Percentiles rank a stretch among this genome's conserved stretches.
phyloP scores from a whole-genome alignment of 1,284 basidiomycete genomes.

The Xerocomus amazonicus region DNA sequence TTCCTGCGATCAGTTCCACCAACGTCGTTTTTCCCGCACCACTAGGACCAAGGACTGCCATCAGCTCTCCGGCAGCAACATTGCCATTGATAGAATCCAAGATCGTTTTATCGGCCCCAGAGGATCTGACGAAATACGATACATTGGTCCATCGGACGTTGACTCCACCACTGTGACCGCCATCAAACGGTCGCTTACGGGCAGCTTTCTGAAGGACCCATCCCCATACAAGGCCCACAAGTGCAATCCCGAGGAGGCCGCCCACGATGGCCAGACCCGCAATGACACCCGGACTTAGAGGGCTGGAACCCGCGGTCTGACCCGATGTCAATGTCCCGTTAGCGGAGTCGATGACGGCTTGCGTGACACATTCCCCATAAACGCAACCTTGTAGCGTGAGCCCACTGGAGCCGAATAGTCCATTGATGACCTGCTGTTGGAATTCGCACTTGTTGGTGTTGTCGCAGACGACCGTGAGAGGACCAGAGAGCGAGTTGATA shows the following conservation, averaged over 20 bases:
- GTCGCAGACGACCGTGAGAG: constrained; percentile 66
- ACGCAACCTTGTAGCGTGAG: constrained; percentile 67
- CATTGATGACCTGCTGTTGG: constrained; percentile 63
- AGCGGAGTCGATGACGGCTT: constrained; percentile 65
- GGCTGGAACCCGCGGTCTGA: constrained; percentile 30
- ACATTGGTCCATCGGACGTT: constrained; percentile 69
- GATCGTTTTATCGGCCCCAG: constrained; percentile 60
- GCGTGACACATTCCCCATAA: constrained; percentile 84
- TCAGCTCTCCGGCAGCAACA: constrained; percentile 75
- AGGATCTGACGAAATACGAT: constrained; percentile 56
- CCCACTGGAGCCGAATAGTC: constrained; percentile 70
- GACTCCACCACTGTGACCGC: constrained; percentile 46
- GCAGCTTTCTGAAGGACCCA: constrained; percentile 60
- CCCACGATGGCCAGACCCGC: constrained; percentile 84
- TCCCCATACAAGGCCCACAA: constrained; percentile 60
- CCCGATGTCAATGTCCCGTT: constrained; percentile 32
- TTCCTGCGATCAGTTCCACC: constrained; percentile 80
- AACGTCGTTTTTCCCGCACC: constrained; percentile 86
- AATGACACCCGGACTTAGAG: constrained; percentile 76
- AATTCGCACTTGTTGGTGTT: constrained; percentile 65
- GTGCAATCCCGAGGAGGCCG: constrained; percentile 53
- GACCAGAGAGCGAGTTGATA: constrained; percentile 58
- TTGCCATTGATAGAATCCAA: constrained; percentile 67
- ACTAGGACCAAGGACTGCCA: constrained; percentile 85
- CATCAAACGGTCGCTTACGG: constrained; percentile 40